phyloP scores from a whole-genome alignment of 2,329 filamentous ascomycete genomes.

The Aspergillus tanneri region DNA sequence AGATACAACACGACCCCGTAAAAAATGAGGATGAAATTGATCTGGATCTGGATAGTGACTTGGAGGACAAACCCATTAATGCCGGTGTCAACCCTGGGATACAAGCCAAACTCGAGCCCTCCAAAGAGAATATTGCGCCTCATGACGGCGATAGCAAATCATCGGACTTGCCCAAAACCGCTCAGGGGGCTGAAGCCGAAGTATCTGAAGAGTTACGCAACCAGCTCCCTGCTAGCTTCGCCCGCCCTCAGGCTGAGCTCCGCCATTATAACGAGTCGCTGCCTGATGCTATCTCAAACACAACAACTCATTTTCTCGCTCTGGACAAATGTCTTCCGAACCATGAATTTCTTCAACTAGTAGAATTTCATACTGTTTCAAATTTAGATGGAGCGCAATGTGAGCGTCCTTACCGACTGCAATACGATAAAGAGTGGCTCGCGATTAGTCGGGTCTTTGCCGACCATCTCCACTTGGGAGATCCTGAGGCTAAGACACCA shows the following conservation, averaged over 20 bases:
- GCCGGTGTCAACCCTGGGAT: constrained; percentile 8
- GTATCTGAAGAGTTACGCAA: constrained; percentile 67
- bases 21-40: constrained; percentile 56
- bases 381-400: constrained; percentile 19
- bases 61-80: constrained; percentile 18
- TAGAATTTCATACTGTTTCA: constrained; percentile 58
- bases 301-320: constrained; percentile 76
- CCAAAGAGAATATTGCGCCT: neutral
- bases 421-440: constrained; percentile 94
- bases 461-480: constrained; percentile 62
- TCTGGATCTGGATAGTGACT: constrained; percentile 31
- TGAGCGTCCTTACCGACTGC: constrained; percentile 58
- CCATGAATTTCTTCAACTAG: constrained; percentile 77
- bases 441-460: constrained; percentile 86
- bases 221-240: constrained; percentile 75
- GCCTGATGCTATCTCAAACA: constrained; percentile 73
- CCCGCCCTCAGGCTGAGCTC: constrained; percentile 38
- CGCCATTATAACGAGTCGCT: constrained; percentile 60
- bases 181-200: constrained; percentile 22
- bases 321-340: constrained; percentile 86
- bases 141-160: neutral
- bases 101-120: neutral
- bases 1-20: constrained; percentile 22
- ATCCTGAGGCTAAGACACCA: constrained; percentile 54
- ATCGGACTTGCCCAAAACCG: neutral